These are phyloP conservation scores for Myrica gale DNA, from an alignment of 306 rosid genomes.

Conservation along the genomic window DNA sequence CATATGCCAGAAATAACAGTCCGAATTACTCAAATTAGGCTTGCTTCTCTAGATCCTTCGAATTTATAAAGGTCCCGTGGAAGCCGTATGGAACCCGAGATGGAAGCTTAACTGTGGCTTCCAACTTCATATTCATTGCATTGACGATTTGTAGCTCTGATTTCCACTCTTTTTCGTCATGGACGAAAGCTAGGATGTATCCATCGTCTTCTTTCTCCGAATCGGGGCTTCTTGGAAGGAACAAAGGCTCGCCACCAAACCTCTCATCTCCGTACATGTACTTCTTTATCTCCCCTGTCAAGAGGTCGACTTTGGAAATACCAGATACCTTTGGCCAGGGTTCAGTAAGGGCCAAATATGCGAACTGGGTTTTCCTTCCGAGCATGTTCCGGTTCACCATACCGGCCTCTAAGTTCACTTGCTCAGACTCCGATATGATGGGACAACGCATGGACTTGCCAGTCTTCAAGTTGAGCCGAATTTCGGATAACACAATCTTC, in stretches of 20 bases:
- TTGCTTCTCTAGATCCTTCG: constrained; percentile 59
- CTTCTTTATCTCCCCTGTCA: constrained; percentile 50
- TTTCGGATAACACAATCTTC: constrained; percentile 48
- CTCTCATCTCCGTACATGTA: constrained; percentile 53
- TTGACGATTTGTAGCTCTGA: constrained; percentile 75
- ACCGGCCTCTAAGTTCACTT: constrained; percentile 83
- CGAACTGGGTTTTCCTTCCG: constrained; percentile 52
- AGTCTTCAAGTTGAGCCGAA: constrained; percentile 64
- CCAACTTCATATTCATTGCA: constrained; percentile 64
- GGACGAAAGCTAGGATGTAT: too few relatives aligned
- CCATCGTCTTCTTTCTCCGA: constrained; percentile 34
- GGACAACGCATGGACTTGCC: constrained; percentile 60
- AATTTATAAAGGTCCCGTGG: constrained; percentile 80
- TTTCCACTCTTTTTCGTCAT: constrained; percentile 70
- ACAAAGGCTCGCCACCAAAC: constrained; percentile 90
- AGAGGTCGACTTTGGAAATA: constrained; percentile 71
- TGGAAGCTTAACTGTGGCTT: constrained; percentile 69
- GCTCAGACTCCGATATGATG: constrained; percentile 45
- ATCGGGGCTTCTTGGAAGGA: constrained; percentile 47
- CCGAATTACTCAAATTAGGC: constrained; percentile 19
- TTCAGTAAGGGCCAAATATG: constrained; percentile 45
- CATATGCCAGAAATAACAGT: background rate
- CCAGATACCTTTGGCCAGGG: constrained; percentile 99
- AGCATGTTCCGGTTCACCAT: constrained; percentile 85
- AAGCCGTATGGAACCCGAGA: constrained; percentile 92